Evolutionary conservation across 1,284 basidiomycete species (phyloP).

Genomic region (Melampsora americana): DNA sequence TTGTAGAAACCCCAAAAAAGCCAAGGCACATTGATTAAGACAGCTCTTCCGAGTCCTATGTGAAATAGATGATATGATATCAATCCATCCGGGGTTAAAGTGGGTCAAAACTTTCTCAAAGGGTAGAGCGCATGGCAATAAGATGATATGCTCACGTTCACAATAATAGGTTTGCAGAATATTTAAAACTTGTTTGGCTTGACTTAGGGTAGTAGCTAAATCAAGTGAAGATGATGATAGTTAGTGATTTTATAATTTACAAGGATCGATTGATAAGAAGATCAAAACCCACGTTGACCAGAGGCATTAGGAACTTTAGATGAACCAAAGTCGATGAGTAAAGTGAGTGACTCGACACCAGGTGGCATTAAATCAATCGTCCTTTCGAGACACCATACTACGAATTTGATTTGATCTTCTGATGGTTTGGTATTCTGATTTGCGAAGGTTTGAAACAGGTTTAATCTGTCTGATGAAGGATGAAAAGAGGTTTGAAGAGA

Average conservation of each 20-base stretch:
- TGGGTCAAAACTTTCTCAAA: not conserved
- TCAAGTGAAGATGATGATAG: not conserved
- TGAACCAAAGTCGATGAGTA: slow-evolving; percentile 24
- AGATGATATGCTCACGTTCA: slow-evolving; percentile 57
- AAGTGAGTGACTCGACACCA: slow-evolving; percentile 52
- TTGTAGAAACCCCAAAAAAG: slow-evolving; percentile 61
- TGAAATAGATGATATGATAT: no score
- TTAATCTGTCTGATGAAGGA: no score
- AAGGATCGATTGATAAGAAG: not conserved
- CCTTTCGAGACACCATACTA: slow-evolving; percentile 56
- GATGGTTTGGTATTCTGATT: slow-evolving; percentile 47
- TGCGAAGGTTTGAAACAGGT: not conserved
- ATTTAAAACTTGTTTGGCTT: slow-evolving; percentile 61
- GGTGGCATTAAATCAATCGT: slow-evolving; percentile 55
- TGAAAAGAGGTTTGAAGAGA: not conserved
- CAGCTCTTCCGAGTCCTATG: slow-evolving; percentile 70
- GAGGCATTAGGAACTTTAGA: not conserved
- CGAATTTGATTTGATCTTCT: slow-evolving; percentile 54
- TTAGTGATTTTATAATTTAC: not conserved
- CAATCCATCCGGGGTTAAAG: no score
- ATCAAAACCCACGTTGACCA: not conserved
- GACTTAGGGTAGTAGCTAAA: slow-evolving; percentile 45
- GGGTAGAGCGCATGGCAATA: not conserved
- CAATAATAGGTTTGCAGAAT: slow-evolving; percentile 89
- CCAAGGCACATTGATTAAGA: slow-evolving; percentile 75